Evolutionary conservation across 257 asterid species (phyloP).

Genomic region (Thymus quinquecostatus): DNA sequence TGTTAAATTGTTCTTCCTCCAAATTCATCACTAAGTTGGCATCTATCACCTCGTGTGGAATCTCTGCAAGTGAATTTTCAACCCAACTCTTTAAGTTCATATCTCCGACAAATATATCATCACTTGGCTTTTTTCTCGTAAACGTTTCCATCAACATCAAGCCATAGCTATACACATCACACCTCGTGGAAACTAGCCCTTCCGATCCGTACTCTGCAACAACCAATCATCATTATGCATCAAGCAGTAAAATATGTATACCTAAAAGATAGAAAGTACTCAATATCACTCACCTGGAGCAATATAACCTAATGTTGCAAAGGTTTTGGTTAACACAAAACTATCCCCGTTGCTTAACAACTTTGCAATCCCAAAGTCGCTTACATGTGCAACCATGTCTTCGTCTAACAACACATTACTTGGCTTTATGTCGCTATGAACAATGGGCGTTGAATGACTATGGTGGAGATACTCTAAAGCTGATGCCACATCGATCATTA

Average conservation of each 20-base stretch:
- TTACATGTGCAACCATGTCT: conserved; percentile 13
- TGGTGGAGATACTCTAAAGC: conserved; percentile 22
- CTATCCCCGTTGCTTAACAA: background rate
- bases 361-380: conserved; percentile 19
- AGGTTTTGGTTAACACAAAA: background rate
- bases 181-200: conserved; percentile 8
- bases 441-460: conserved; percentile 7
- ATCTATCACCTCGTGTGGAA: background rate
- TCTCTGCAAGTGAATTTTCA: background rate
- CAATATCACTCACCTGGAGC: conserved; percentile 5
- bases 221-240: background rate
- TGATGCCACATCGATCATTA: conserved; percentile 12
- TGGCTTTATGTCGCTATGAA: conserved; percentile 16
- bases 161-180: background rate
- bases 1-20: background rate
- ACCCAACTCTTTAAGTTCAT: background rate
- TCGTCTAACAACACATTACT: conserved; percentile 16
- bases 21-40: background rate
- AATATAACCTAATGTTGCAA: conserved; percentile 11
- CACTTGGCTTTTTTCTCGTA: background rate
- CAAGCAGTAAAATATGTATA: background rate
- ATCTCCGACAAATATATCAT: background rate
- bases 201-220: background rate
- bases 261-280: too few relatives aligned
- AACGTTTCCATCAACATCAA: background rate